Evolutionary conservation across 768 basidiomycete species (phyloP).

Genomic region (Tylopilus sp.): DNA sequence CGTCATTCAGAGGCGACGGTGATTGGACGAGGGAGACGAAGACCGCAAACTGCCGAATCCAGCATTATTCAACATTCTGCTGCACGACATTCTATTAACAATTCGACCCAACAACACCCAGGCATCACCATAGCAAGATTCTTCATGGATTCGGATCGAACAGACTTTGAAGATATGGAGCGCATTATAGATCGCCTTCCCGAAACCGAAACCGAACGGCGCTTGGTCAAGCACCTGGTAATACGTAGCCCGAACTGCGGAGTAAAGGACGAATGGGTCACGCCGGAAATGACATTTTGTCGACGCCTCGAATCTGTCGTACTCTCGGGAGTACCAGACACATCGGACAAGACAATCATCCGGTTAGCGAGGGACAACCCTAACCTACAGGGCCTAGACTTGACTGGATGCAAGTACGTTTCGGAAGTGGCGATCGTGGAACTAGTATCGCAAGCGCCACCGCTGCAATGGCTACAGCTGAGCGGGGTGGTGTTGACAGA

Average conservation of each 20-base stretch:
- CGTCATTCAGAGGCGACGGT: slow-evolving; percentile 8
- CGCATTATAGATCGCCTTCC: slow-evolving; percentile 60
- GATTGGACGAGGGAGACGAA: neutral
- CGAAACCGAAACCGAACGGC: slow-evolving; percentile 51
- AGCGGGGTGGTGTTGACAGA: slow-evolving; percentile 65
- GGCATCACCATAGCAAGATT: neutral
- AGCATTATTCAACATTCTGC: neutral
- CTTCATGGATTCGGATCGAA: slow-evolving; percentile 21
- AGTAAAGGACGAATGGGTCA: slow-evolving; percentile 60
- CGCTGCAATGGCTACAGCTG: slow-evolving; percentile 72
- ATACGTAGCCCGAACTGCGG: slow-evolving; percentile 40
- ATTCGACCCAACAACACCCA: slow-evolving; percentile 1
- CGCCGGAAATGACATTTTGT: slow-evolving; percentile 51
- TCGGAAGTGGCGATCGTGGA: slow-evolving; percentile 77
- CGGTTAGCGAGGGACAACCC: slow-evolving; percentile 59
- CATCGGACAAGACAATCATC: slow-evolving; percentile 67
- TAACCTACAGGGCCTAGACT: slow-evolving; percentile 70
- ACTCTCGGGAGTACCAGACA: slow-evolving; percentile 63
- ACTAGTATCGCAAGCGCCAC: slow-evolving; percentile 62
- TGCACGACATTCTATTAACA: neutral
- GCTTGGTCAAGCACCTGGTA: slow-evolving; percentile 56
- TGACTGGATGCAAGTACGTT: slow-evolving; percentile 70
- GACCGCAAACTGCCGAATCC: slow-evolving; percentile 26
- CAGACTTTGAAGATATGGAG: slow-evolving; percentile 50
- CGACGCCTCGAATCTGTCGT: slow-evolving; percentile 65